These are phyloP conservation scores for Fusarium sp. DNA, from an alignment of 2,329 filamentous ascomycete genomes.

Conservation along the genomic window DNA sequence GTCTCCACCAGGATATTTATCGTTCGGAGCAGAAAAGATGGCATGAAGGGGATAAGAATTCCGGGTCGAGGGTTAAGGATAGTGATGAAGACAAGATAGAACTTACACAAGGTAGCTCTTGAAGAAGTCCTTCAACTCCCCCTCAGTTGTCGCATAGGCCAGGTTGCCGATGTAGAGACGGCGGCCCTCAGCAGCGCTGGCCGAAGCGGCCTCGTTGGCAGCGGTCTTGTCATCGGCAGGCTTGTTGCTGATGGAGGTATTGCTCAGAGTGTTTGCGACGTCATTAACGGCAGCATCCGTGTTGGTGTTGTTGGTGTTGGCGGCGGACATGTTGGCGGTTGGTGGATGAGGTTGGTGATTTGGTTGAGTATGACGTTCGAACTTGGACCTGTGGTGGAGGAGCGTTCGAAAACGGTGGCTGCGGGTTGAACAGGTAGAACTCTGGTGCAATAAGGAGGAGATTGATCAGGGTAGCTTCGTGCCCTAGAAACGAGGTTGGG, in stretches of 20 bases:
- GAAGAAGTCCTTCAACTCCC: conserved; percentile 99
- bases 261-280: conserved; percentile 80
- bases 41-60: not conserved
- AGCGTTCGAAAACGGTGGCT: conserved; percentile 62
- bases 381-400: conserved; percentile 53
- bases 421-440: conserved; percentile 65
- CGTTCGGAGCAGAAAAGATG: conserved; percentile 3
- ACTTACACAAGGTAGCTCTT: conserved; percentile 99
- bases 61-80: not conserved
- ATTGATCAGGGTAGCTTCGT: conserved; percentile 84
- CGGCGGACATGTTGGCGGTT: conserved; percentile 83
- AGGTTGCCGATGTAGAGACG: conserved; percentile 99
- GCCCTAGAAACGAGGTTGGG: conserved; percentile 76
- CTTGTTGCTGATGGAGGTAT: conserved; percentile 73
- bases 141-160: conserved; percentile 99
- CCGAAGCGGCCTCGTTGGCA: conserved; percentile 90
- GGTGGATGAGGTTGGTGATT: conserved; percentile 58
- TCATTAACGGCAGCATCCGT: conserved; percentile 78
- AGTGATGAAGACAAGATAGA: conserved; percentile 12
- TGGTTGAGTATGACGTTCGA: conserved; percentile 62
- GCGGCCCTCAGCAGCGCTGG: conserved; percentile 98
- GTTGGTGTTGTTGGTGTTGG: conserved; percentile 52
- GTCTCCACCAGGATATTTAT: conserved; percentile 37
- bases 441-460: conserved; percentile 76
- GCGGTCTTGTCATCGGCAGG: conserved; percentile 68